Conservation (phyloP, 495 filamentous ascomycete species). For the Letharia lupina region DNA sequence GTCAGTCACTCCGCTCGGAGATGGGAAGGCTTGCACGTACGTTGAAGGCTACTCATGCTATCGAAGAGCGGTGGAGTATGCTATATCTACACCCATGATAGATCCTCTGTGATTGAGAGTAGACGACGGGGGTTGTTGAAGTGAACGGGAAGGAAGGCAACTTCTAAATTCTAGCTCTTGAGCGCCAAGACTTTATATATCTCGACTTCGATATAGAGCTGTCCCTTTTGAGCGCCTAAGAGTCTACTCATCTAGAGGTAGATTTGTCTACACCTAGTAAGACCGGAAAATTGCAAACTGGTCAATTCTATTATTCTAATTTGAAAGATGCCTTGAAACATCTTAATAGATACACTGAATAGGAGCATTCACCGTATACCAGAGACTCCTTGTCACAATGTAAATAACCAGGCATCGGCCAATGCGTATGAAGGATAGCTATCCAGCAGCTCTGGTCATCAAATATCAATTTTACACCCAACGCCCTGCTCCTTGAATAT, state of each 20-base stretch:
- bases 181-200: not conserved
- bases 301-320: not conserved
- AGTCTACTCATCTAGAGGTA: too few relatives aligned
- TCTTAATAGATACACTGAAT: constrained; percentile 17
- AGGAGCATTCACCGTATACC: not conserved
- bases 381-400: not conserved
- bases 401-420: constrained; percentile 7
- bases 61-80: not conserved
- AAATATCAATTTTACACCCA: constrained; percentile 1
- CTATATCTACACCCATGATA: not conserved
- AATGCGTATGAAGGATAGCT: constrained; percentile 9
- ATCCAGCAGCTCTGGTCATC: constrained; percentile 15
- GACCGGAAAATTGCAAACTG: not conserved
- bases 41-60: constrained; percentile 24
- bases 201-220: too few relatives aligned
- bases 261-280: too few relatives aligned
- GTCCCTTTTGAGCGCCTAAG: too few relatives aligned
- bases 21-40: not conserved
- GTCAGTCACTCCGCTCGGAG: not conserved
- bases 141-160: not conserved
- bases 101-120: not conserved
- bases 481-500: constrained; percentile 11
- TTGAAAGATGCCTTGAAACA: not conserved
- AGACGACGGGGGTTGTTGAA: not conserved
- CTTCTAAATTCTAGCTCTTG: not conserved